Evolutionary conservation across 495 filamentous ascomycete genomes (phyloP).

Genomic region (Antarctomyces pellizariae): DNA sequence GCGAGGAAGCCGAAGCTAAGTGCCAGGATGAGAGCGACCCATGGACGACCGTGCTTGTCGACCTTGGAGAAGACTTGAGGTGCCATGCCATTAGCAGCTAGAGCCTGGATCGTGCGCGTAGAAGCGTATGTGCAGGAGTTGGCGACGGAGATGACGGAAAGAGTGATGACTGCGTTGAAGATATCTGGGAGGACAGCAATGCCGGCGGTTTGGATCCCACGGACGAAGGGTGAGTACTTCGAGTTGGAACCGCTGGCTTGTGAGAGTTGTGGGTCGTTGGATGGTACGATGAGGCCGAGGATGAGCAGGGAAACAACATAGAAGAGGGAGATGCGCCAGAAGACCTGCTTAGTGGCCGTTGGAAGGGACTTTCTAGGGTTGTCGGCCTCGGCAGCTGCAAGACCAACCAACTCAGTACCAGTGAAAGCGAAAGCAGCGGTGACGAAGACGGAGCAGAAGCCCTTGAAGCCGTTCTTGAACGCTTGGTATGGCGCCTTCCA

Average conservation of each 20-base stretch:
- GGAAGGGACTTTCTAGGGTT: constrained; percentile 43
- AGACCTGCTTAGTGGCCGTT: constrained; percentile 47
- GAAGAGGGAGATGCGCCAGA: constrained; percentile 50
- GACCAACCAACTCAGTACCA: constrained; percentile 49
- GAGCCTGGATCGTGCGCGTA: constrained; percentile 42
- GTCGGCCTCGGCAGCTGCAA: constrained; percentile 43
- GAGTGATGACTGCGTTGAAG: constrained; percentile 51
- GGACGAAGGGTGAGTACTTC: constrained; percentile 44
- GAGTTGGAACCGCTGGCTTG: constrained; percentile 21
- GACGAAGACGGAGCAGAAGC: constrained; percentile 51
- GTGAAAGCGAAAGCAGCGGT: constrained; percentile 52
- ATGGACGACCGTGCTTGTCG: constrained; percentile 32
- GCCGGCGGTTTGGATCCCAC: constrained; percentile 42
- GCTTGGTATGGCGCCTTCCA: constrained; percentile 40
- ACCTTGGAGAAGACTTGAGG: constrained; percentile 34
- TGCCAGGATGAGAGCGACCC: constrained; percentile 21
- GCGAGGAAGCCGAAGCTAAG: constrained; percentile 28
- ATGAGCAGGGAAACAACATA: constrained; percentile 54
- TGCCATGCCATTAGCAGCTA: constrained; percentile 31
- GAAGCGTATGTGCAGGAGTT: constrained; percentile 45
- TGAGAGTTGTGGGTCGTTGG: constrained; percentile 27
- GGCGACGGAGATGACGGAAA: constrained; percentile 43
- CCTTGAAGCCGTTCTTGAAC: constrained; percentile 44
- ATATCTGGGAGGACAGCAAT: constrained; percentile 42
- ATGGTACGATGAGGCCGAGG: constrained; percentile 46